Evolutionary conservation across 1,139 yeast genomes (phyloP).

Genomic region (Barnettozyma hawaiiensis): DNA sequence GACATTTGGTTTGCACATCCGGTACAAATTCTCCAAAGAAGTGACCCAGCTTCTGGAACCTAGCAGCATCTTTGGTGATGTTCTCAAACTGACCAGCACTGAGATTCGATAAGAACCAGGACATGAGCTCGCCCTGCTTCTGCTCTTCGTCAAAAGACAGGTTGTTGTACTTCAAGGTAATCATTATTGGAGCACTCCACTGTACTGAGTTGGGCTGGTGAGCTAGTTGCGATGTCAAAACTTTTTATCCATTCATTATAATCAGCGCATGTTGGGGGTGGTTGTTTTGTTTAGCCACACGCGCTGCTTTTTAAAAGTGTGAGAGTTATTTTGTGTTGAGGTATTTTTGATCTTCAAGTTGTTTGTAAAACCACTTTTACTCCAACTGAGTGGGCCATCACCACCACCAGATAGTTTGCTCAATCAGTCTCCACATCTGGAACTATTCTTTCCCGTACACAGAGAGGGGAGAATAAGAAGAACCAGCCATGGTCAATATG

Average conservation of each 20-base stretch:
- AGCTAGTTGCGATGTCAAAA: background rate
- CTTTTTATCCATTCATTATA: too few species aligned
- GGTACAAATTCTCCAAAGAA: slow-evolving; percentile 6
- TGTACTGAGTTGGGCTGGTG: too few species aligned
- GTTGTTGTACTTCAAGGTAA: slow-evolving; percentile 10
- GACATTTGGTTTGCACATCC: background rate
- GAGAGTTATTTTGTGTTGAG: too few species aligned
- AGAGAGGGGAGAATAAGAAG: background rate
- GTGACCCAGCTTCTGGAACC: slow-evolving; percentile 2
- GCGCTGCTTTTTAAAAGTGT: too few species aligned
- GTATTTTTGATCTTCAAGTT: slow-evolving; percentile 1
- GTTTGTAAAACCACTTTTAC: background rate
- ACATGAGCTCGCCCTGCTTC: slow-evolving; percentile 7
- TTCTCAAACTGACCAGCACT: slow-evolving; percentile 10
- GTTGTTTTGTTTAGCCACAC: too few species aligned
- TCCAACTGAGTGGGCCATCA: too few species aligned
- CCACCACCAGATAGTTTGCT: background rate
- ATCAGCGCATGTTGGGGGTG: too few species aligned
- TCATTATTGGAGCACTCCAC: background rate
- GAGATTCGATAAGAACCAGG: slow-evolving; percentile 11
- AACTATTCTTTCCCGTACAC: too few species aligned
- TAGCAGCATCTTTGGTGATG: slow-evolving; percentile 5
- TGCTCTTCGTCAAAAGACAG: slow-evolving; percentile 4
- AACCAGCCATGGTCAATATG: too few species aligned
- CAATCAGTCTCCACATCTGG: background rate